Conservation (phyloP, 306 rosid species). For the Boehmeria nivea region DNA sequence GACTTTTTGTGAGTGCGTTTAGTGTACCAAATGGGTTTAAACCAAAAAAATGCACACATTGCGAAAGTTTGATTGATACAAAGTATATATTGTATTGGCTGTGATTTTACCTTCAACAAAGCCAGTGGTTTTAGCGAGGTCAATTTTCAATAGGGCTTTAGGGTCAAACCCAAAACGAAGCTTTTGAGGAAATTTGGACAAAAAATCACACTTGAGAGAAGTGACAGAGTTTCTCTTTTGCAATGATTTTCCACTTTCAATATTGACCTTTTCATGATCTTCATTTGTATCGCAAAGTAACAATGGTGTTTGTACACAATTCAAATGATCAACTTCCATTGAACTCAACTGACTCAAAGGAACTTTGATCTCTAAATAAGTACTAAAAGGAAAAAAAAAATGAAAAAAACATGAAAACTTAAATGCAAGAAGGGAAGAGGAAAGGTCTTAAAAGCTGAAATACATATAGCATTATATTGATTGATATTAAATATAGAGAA, state of each 20-base stretch:
- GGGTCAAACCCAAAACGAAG: slow-evolving; percentile 40
- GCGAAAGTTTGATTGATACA: no score
- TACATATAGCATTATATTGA: no score
- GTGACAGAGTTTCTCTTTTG: slow-evolving; percentile 11
- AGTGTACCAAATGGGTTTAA: no score
- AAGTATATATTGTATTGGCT: no score
- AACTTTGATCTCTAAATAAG: no score
- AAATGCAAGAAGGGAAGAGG: no score
- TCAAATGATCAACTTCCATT: slow-evolving; percentile 21
- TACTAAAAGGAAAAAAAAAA: no score
- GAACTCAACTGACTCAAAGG: background rate
- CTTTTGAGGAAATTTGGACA: slow-evolving; percentile 51
- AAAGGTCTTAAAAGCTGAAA: no score
- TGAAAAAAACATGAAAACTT: no score
- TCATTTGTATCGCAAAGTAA: background rate
- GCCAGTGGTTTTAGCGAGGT: slow-evolving; percentile 37
- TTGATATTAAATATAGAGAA: no score
- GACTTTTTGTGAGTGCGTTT: no score
- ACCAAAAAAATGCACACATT: no score
- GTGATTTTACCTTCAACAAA: slow-evolving; percentile 45
- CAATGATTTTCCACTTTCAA: slow-evolving; percentile 3
- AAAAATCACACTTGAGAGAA: slow-evolving; percentile 36
- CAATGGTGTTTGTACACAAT: slow-evolving; percentile 23
- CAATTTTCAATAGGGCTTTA: slow-evolving; percentile 36
- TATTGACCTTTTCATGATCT: slow-evolving; percentile 4